Evolutionary conservation across 73 alveolate species (phyloP).

Genomic region (Halteria grandinella): DNA sequence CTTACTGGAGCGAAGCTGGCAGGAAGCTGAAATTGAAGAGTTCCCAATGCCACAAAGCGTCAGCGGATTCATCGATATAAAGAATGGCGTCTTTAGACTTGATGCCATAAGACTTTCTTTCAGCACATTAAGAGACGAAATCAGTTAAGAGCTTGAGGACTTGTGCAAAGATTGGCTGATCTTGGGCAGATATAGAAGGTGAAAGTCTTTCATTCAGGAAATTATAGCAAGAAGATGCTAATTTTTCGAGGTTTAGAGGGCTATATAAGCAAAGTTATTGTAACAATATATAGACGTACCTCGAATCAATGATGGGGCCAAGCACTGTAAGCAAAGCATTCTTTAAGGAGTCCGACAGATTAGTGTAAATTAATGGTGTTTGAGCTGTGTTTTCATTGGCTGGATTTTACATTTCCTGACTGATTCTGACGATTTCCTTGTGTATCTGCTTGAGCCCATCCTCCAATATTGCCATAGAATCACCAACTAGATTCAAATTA

Average conservation of each 20-base stretch:
- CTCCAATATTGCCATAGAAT: neutral
- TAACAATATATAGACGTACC: constrained; percentile 11
- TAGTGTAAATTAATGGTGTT: too few relatives aligned
- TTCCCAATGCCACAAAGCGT: constrained; percentile 39
- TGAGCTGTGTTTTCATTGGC: neutral
- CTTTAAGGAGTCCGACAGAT: neutral
- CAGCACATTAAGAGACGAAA: neutral
- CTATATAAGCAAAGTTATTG: too few relatives aligned
- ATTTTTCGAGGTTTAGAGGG: neutral
- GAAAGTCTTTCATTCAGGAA: neutral
- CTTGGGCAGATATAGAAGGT: neutral
- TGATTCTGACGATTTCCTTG: constrained; percentile 21
- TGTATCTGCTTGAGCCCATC: neutral
- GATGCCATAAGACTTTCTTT: constrained; percentile 26
- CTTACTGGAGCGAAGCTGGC: neutral
- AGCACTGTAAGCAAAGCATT: neutral
- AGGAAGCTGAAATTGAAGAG: neutral
- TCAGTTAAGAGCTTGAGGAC: neutral
- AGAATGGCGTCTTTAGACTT: neutral
- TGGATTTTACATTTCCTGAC: neutral
- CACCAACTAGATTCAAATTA: neutral
- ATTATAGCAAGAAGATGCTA: neutral
- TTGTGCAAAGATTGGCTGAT: neutral
- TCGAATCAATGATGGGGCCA: constrained; percentile 2
- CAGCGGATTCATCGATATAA: constrained; percentile 4